Percentiles rank a stretch among this genome's conserved stretches.
Evolutionary conservation across 2,329 filamentous ascomycete genomes (phyloP).

Genomic region (Periconia digitata): DNA sequence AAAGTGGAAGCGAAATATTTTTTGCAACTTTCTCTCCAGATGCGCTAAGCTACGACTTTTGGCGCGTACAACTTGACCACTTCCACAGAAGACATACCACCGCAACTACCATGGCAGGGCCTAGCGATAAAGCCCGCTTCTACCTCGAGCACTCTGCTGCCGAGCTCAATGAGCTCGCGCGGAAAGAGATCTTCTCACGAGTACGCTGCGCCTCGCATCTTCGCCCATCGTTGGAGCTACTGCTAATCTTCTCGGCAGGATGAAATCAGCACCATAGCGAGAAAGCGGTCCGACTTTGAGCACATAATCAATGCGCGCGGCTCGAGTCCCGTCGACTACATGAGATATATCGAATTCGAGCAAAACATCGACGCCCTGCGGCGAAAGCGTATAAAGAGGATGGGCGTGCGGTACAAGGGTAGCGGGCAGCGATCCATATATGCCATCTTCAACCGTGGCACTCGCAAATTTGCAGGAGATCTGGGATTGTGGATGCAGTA

Average conservation of each 20-base stretch:
- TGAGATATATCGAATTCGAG: constrained; percentile 76
- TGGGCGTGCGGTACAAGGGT: constrained; percentile 72
- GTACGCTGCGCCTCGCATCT: constrained; percentile 46
- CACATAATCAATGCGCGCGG: constrained; percentile 85
- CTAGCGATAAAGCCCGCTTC: constrained; percentile 92
- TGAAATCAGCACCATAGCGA: constrained; percentile 85
- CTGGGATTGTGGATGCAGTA: constrained; percentile 86
- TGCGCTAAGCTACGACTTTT: constrained; percentile 15
- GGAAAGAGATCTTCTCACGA: constrained; percentile 86
- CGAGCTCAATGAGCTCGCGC: constrained; percentile 87
- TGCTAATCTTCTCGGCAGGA: constrained; percentile 56
- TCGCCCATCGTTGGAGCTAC: background rate
- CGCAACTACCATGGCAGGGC: constrained; percentile 67
- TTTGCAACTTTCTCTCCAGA: constrained; percentile 11
- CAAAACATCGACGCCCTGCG: constrained; percentile 72
- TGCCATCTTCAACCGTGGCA: constrained; percentile 83
- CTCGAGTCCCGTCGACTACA: constrained; percentile 71
- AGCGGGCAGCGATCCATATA: constrained; percentile 82
- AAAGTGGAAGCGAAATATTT: background rate
- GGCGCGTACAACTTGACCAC: constrained; percentile 12
- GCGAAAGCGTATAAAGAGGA: constrained; percentile 77
- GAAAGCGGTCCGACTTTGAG: constrained; percentile 90
- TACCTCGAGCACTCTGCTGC: constrained; percentile 91
- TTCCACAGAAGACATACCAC: constrained; percentile 7
- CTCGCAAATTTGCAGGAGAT: constrained; percentile 80